Base-by-base conservation (phyloP, 2,329 filamentous ascomycete genomes). In the Fusarium sublunatum region DNA sequence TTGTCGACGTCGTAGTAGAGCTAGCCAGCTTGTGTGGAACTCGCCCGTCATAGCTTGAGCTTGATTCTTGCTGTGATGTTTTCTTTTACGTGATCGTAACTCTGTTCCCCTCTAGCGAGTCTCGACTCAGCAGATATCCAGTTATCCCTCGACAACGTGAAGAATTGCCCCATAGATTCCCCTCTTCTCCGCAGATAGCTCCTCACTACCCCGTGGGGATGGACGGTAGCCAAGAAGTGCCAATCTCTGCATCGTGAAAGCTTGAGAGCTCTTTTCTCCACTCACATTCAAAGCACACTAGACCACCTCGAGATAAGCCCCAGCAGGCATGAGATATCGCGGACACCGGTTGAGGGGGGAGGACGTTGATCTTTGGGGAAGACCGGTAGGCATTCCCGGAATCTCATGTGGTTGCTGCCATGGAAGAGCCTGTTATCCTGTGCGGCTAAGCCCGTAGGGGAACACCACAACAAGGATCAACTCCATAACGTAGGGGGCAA, bases 51-150 rank as follows among this genome's bases (percentile, higher is more conserved):
- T 61, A 51, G 56, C 38, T 42, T 10, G 6, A 15, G 2, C 26
- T 39, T 11, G 7, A n/a, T 5, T 25, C 3, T 34, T 32, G 34
- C 26, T 34, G 32, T 6, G 25, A 25, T 12, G n/a, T 38, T 15
- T 65, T 50, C 45, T 64, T 52, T 65, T 65, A 65, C 61, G 61
- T 65, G 53, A 56, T 61, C 13, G 2, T 9, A 50, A 44, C 29
- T 47, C 48, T 19, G n/a, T n/a, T 22, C 22, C 29, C 32, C 45
- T 19, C 34, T 39, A 19, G 42, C 31, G 11, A 52, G 29, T n/a
- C 13, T 28, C 31, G 49, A 36, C 44, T 47, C 50, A 42, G 19
- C 34, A 39, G 50, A 34, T 28, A 10, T 8, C 11, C 24, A 24
- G 32, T 10, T 43, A 40, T 31, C 15, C 43, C 32, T 43, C 25